Percentiles rank a stretch among this genome's conserved stretches.
Conservation (phyloP, 495 filamentous ascomycete genomes). For the Penicillium herquei region DNA sequence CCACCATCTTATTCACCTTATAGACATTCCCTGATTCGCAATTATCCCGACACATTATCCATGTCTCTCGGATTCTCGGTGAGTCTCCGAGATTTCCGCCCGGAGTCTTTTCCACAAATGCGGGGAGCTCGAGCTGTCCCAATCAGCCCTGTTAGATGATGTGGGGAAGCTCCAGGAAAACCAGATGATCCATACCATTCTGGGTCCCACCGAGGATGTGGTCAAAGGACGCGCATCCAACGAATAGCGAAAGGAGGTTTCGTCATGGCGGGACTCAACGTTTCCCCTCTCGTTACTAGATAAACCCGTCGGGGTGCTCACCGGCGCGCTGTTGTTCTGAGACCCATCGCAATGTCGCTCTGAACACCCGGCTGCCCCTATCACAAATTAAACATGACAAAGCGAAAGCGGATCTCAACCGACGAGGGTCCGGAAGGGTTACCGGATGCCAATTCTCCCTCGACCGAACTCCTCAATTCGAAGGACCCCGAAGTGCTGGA, state of each 20-base stretch:
- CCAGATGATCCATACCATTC: slow-evolving; percentile 11
- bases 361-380: background rate
- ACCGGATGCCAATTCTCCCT: slow-evolving; percentile 10
- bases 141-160: slow-evolving; percentile 7
- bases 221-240: slow-evolving; percentile 1
- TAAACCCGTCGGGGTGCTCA: slow-evolving; percentile 18
- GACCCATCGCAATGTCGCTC: background rate
- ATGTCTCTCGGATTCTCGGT: background rate
- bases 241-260: slow-evolving; percentile 12
- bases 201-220: background rate
- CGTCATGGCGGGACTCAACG: background rate
- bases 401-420: slow-evolving; percentile 16
- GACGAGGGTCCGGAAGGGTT: slow-evolving; percentile 18
- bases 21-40: background rate
- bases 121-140: slow-evolving; percentile 6
- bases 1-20: slow-evolving; percentile 1
- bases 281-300: slow-evolving; percentile 11
- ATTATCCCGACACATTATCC: background rate
- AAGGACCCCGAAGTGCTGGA: slow-evolving; percentile 17
- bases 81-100: slow-evolving; percentile 18
- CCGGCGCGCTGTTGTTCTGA: slow-evolving; percentile 8
- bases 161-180: slow-evolving; percentile 12
- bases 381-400: slow-evolving; percentile 7
- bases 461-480: background rate
- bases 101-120: slow-evolving; percentile 22